phyloP scores from a whole-genome alignment of 352 stramenopile species.

The Globisporangium acanthophoron region DNA sequence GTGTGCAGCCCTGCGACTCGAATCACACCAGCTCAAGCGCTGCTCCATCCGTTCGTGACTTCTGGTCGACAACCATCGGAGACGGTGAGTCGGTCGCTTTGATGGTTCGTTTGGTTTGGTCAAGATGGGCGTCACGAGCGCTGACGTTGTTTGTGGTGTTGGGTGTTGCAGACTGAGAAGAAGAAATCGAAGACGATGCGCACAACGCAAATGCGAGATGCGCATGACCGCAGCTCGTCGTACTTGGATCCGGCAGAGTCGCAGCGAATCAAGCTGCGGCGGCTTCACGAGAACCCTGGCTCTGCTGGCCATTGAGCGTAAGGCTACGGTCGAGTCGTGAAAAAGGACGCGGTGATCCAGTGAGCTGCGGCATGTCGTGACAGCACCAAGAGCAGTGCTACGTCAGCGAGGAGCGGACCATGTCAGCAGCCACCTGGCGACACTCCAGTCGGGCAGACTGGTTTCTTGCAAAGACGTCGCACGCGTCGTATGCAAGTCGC shows the following conservation, averaged over 20 bases:
- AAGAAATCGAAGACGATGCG: slow-evolving; percentile 50
- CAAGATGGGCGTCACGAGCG: not conserved
- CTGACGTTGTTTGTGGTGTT: slow-evolving; percentile 2
- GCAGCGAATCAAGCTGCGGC: slow-evolving; percentile 40
- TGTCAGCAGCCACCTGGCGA: not conserved
- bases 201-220: slow-evolving; percentile 31
- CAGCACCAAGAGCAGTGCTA: not conserved
- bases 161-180: slow-evolving; percentile 18
- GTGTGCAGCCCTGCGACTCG: slow-evolving; percentile 74
- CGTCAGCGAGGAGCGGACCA: not conserved
- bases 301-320: slow-evolving; percentile 31
- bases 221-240: slow-evolving; percentile 5
- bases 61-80: slow-evolving; percentile 32
- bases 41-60: slow-evolving; percentile 92
- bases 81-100: slow-evolving; percentile 15
- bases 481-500: no score
- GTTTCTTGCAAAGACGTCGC: not conserved
- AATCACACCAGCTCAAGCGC: slow-evolving; percentile 90
- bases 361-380: not conserved
- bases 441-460: not conserved
- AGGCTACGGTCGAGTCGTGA: not conserved
- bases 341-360: not conserved
- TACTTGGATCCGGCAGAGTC: slow-evolving; percentile 8
- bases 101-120: not conserved
- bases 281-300: slow-evolving; percentile 34